phyloP scores from a whole-genome alignment of 805 yeast species.

The Maudiozyma serrabonitensis region DNA sequence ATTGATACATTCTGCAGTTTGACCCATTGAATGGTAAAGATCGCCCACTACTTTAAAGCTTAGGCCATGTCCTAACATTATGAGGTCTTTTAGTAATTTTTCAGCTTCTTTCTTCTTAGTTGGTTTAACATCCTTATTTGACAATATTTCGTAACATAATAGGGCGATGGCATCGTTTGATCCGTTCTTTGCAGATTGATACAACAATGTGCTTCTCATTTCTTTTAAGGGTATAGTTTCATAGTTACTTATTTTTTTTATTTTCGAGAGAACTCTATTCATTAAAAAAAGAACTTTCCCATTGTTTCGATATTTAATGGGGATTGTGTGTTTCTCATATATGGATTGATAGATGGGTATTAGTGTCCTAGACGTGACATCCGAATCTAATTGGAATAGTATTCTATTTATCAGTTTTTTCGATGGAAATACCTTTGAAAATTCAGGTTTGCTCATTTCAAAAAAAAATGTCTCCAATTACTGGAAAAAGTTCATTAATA shows the following conservation, averaged over 20 bases:
- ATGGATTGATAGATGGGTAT: slow-evolving; percentile 44
- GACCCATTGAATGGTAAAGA: slow-evolving; percentile 41
- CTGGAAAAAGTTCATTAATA: no score
- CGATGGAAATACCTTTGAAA: slow-evolving; percentile 46
- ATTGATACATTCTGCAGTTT: slow-evolving; percentile 43
- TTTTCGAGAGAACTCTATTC: slow-evolving; percentile 48
- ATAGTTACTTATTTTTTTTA: slow-evolving; percentile 1
- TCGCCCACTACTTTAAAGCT: slow-evolving; percentile 76
- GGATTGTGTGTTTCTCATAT: slow-evolving; percentile 29
- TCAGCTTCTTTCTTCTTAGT: slow-evolving; percentile 54
- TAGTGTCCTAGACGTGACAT: slow-evolving; percentile 43
- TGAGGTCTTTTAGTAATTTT: slow-evolving; percentile 45
- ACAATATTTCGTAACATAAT: slow-evolving; percentile 56
- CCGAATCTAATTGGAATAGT: slow-evolving; percentile 57
- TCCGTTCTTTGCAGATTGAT: slow-evolving; percentile 76
- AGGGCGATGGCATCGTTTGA: slow-evolving; percentile 71
- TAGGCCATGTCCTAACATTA: slow-evolving; percentile 56
- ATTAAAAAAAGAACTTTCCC: slow-evolving; percentile 30
- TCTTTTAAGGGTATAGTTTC: slow-evolving; percentile 3
- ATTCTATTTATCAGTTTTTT: slow-evolving; percentile 47
- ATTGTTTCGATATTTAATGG: slow-evolving; percentile 22
- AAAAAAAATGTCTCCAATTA: no score
- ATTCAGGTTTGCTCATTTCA: slow-evolving; percentile 24
- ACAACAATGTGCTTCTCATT: slow-evolving; percentile 65
- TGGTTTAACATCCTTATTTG: slow-evolving; percentile 11